Conservation (phyloP, 352 stramenopile species). For the Phytopythium delawarense region DNA sequence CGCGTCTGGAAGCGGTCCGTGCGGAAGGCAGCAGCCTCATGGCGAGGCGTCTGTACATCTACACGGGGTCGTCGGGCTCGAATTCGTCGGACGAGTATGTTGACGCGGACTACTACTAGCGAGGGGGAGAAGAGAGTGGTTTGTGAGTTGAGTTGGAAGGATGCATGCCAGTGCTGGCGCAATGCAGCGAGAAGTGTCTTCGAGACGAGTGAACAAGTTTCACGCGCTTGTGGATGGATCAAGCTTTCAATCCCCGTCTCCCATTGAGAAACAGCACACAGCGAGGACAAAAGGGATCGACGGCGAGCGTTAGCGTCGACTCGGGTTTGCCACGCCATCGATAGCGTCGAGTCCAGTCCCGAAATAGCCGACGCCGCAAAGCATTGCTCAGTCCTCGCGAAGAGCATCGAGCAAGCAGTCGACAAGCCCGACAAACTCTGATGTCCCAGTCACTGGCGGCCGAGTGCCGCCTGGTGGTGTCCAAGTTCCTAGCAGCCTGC, state of each 20-base stretch:
- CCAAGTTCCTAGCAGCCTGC: slow-evolving; percentile 41
- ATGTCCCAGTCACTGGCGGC: slow-evolving; percentile 8
- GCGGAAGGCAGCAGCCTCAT: background rate
- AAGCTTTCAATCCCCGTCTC: background rate
- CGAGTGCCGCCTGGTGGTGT: slow-evolving; percentile 39
- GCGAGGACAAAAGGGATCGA: slow-evolving; percentile 3
- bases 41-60: background rate
- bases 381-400: too few species aligned
- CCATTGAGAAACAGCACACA: background rate
- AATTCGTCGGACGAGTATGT: background rate
- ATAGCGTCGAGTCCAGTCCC: too few species aligned
- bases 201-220: background rate
- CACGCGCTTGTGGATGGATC: background rate
- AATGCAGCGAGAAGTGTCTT: too few species aligned
- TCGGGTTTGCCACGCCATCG: too few species aligned
- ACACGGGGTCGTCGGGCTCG: background rate
- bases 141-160: too few species aligned
- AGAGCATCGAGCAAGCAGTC: too few species aligned
- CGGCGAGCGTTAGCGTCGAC: background rate
- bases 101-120: too few species aligned
- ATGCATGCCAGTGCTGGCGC: too few species aligned
- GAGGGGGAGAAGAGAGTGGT: too few species aligned
- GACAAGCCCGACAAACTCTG: background rate
- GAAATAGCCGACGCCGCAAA: too few species aligned
- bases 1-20: slow-evolving; percentile 3